Evolutionary conservation across 352 stramenopile species (phyloP).

Genomic region (Thalassiosira exigua): DNA sequence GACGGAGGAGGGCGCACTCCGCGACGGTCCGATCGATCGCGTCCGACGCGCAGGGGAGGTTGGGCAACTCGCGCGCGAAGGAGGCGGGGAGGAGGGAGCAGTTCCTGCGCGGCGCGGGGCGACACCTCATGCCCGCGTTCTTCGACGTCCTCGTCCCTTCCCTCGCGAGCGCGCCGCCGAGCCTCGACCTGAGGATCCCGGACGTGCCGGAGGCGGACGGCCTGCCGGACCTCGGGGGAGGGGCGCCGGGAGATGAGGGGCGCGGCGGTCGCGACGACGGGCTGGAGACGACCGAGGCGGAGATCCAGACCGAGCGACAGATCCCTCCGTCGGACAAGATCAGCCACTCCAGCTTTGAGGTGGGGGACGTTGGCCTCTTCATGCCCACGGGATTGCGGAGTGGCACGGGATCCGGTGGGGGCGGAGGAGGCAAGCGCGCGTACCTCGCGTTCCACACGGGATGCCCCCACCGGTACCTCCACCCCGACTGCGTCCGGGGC

Average conservation of each 20-base stretch:
- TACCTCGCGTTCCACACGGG: constrained; percentile 82
- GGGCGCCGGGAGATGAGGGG: neutral
- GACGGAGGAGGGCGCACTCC: constrained; percentile 66
- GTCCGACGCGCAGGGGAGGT: constrained; percentile 65
- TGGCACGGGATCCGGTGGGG: no score
- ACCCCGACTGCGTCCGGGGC: constrained; percentile 71
- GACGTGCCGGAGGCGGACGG: constrained; percentile 71
- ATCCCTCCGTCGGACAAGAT: constrained; percentile 72
- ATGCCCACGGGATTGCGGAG: constrained; percentile 73
- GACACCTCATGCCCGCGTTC: constrained; percentile 82
- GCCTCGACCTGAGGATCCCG: constrained; percentile 41
- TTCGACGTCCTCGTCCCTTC: constrained; percentile 83
- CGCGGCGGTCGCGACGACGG: neutral
- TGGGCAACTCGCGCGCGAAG: constrained; percentile 70
- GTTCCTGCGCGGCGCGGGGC: constrained; percentile 72
- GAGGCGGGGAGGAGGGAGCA: constrained; percentile 76
- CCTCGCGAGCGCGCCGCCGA: constrained; percentile 70
- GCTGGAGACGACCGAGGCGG: neutral
- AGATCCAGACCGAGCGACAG: constrained; percentile 18
- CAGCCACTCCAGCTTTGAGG: constrained; percentile 77
- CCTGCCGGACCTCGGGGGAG: constrained; percentile 67
- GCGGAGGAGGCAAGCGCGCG: constrained; percentile 63
- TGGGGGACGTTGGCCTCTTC: constrained; percentile 80
- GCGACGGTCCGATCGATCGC: constrained; percentile 64
- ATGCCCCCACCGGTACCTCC: constrained; percentile 81